phyloP scores from a whole-genome alignment of 768 basidiomycete species.

The Coprinopsis sp. region DNA sequence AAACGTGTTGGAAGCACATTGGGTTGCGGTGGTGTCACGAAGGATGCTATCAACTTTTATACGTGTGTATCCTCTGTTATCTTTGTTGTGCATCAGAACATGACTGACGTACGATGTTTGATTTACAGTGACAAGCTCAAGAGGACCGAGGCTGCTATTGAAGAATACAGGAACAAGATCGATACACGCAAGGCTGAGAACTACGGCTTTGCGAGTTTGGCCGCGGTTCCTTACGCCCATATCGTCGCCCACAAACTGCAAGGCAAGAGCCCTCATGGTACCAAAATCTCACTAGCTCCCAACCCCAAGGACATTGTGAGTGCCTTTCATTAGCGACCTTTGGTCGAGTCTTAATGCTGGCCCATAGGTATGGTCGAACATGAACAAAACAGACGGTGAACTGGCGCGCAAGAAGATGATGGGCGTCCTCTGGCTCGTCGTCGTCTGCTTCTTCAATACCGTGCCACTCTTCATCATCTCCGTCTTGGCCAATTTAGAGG shows the following conservation, averaged over 20 bases:
- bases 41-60: conserved; percentile 92
- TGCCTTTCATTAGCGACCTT: conserved; percentile 12
- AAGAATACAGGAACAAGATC: conserved; percentile 67
- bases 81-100: background rate
- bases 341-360: conserved; percentile 4
- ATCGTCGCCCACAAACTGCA: conserved; percentile 70
- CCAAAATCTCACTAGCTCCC: conserved; percentile 69
- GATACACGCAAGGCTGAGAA: conserved; percentile 77
- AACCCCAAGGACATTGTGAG: conserved; percentile 86
- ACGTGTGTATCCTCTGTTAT: conserved; percentile 49
- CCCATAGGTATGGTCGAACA: conserved; percentile 82
- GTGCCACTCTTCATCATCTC: conserved; percentile 89
- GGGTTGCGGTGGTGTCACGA: conserved; percentile 79
- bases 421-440: conserved; percentile 73
- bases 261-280: conserved; percentile 68
- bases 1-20: conserved; percentile 74
- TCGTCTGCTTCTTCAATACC: conserved; percentile 93
- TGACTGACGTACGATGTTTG: conserved; percentile 8
- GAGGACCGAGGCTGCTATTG: conserved; percentile 70
- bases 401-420: conserved; percentile 60
- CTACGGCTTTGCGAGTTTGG: conserved; percentile 91
- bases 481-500: conserved; percentile 83
- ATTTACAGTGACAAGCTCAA: conserved; percentile 44
- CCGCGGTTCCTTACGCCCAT: conserved; percentile 83
- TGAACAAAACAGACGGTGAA: conserved; percentile 68